Evolutionary conservation across 1,284 basidiomycete genomes (phyloP).

Genomic region (Ceratobasidium sp.): DNA sequence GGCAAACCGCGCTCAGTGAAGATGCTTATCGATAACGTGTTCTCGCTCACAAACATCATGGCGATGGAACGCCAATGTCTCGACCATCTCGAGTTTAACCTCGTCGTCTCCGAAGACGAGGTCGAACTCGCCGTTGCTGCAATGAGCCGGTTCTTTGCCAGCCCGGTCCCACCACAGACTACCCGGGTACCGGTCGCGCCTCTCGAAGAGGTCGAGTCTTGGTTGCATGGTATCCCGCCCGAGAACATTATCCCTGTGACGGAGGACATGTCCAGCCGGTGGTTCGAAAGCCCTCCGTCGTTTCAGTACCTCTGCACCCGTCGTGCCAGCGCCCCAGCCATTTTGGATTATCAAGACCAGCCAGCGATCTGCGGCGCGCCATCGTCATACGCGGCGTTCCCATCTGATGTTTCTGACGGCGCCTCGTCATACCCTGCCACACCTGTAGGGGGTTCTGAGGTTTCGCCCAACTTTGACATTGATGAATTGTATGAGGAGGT

Average conservation of each 20-base stretch:
- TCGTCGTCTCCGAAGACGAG: constrained; percentile 43
- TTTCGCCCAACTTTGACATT: constrained; percentile 24
- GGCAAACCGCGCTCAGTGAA: constrained; percentile 44
- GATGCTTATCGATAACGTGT: constrained; percentile 45
- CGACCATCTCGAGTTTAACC: constrained; percentile 44
- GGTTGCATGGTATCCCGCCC: constrained; percentile 30
- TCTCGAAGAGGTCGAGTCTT: constrained; percentile 37
- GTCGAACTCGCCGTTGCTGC: constrained; percentile 37
- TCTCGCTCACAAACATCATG: constrained; percentile 45
- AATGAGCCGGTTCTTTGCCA: constrained; percentile 41
- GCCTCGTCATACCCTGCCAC: constrained; percentile 36
- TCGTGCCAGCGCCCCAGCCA: constrained; percentile 42
- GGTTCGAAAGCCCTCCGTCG: constrained; percentile 44
- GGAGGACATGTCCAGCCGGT: constrained; percentile 30
- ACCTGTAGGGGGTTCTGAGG: constrained; percentile 6
- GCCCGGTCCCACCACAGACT: constrained; percentile 16
- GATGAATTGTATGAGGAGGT: constrained; percentile 39
- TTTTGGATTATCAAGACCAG: constrained; percentile 38
- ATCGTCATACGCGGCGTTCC: constrained; percentile 38
- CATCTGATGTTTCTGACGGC: constrained; percentile 44
- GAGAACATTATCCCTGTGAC: constrained; percentile 24
- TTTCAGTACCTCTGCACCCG: constrained; percentile 37
- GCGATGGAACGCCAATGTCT: constrained; percentile 45
- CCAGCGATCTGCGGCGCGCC: constrained; percentile 39
- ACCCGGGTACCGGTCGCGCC: not conserved